Evolutionary conservation across 139 green algal species (phyloP), one percentile per base, ranked within the genome.

Genomic region (Picochlorum sp.): DNA sequence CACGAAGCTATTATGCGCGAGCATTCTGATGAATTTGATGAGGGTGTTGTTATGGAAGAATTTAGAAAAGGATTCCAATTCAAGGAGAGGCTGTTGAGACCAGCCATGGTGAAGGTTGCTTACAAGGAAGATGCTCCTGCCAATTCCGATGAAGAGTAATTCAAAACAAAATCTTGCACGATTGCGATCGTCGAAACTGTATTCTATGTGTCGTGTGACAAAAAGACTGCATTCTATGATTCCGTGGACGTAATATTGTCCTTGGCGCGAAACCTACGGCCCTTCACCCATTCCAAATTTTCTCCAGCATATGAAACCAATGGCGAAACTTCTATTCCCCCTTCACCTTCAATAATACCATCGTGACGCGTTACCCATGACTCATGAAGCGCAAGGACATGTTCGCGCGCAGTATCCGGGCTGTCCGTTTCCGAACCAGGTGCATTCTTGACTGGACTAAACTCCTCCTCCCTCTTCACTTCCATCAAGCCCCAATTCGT

Each of bases 1-100:
- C 93, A 98, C 60, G 94, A 99, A 10, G 94, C 88, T 15, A 96
- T 99, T 67, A 95, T 96, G 85, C 80, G 85, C 10, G 90, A 94
- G 74, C 70, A 74, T 15, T 86, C 70, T 54, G 81, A 88, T 4
- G 78, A 74, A 51, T 74, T 92, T 44, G 70, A 84, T 9, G 90
- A 97, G 57, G 82, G 83, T 66, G 87, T 84, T 0, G 84, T 97
- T 50, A 68, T 95, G 44, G 61, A 88, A 73, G 92, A 97, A 72
- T 97, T 98, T 81, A 74, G 94, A 23, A 91, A 90, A 70, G 94
- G 94, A 45, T 99, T 97, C 82, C 71, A 60, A 28, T 75, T 96
- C 18, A 84, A 82, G 0, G 87, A 90, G 9, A 81, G 77, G 69
- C 86, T 99, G 67, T 57, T 99, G 54, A 74, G 94, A 20, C 75